These are phyloP conservation scores for Globisporangium barbulae DNA, from an alignment of 352 stramenopile species.

Conservation along the genomic window DNA sequence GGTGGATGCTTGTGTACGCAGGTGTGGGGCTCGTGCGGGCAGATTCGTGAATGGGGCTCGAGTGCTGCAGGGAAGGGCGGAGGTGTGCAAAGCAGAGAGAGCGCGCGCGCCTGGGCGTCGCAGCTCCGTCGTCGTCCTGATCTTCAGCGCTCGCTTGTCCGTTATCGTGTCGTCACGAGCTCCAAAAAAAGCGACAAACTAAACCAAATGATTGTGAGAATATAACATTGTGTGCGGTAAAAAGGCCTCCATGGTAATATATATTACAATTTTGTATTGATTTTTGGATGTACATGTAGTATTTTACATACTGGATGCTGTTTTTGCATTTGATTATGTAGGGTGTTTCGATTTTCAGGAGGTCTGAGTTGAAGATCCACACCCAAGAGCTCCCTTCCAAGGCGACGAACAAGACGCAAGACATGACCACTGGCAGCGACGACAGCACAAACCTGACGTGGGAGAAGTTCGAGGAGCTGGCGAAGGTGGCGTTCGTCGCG, in stretches of 20 bases:
- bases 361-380: background rate
- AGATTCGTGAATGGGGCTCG: background rate
- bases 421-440: slow-evolving; percentile 5
- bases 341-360: background rate
- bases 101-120: background rate
- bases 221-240: too few relatives aligned
- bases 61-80: background rate
- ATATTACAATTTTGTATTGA: too few relatives aligned
- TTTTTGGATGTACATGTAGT: background rate
- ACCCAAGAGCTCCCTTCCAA: background rate
- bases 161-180: background rate
- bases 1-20: background rate
- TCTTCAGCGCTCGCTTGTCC: slow-evolving; percentile 1
- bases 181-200: background rate
- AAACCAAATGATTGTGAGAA: background rate
- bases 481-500: slow-evolving; percentile 57
- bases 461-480: slow-evolving; percentile 71
- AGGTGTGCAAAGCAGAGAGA: background rate
- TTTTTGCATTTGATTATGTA: background rate
- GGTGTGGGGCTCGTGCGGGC: background rate
- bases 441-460: slow-evolving; percentile 32
- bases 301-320: background rate
- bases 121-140: background rate
- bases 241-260: too few relatives aligned
- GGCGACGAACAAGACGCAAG: background rate